Conservation (phyloP, 345 rosid genomes). For the Syzygium aqueum region DNA sequence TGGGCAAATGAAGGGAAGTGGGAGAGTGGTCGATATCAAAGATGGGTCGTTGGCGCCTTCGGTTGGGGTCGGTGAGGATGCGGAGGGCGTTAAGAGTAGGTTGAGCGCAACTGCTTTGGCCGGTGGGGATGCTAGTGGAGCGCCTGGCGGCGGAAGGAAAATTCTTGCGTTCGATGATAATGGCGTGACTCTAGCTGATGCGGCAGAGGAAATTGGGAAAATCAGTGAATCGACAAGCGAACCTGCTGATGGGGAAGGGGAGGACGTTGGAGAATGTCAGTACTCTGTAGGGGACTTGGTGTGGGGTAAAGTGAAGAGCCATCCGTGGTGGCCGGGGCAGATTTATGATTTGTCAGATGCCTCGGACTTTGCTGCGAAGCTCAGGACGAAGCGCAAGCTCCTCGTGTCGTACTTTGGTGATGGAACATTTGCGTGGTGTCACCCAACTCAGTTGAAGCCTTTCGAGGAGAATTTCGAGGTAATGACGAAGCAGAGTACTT, state of each 20-base stretch:
- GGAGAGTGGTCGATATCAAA: neutral
- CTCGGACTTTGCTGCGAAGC: slow-evolving; percentile 56
- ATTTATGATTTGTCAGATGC: slow-evolving; percentile 64
- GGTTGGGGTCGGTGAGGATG: slow-evolving; percentile 20
- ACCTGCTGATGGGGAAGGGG: slow-evolving; percentile 8
- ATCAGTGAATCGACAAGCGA: neutral
- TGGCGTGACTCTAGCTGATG: neutral
- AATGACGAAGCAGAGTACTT: slow-evolving; percentile 43
- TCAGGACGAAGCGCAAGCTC: slow-evolving; percentile 33
- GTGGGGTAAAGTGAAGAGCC: slow-evolving; percentile 87
- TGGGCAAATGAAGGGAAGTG: slow-evolving; percentile 30
- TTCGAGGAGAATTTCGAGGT: slow-evolving; percentile 60
- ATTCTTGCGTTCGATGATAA: neutral
- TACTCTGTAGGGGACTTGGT: slow-evolving; percentile 79
- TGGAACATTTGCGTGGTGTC: slow-evolving; percentile 86
- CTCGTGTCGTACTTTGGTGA: slow-evolving; percentile 92
- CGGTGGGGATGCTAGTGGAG: neutral
- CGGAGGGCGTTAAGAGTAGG: neutral
- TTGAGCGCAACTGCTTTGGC: neutral
- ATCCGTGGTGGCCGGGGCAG: slow-evolving; percentile 99
- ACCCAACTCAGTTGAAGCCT: slow-evolving; percentile 69
- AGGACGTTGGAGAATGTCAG: slow-evolving; percentile 21
- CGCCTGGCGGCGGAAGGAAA: neutral
- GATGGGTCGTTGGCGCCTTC: slow-evolving; percentile 13
- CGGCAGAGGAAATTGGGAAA: slow-evolving; percentile 2